phyloP scores from a whole-genome alignment of 1,139 yeast species.

The Scheffersomyces quercinus region DNA sequence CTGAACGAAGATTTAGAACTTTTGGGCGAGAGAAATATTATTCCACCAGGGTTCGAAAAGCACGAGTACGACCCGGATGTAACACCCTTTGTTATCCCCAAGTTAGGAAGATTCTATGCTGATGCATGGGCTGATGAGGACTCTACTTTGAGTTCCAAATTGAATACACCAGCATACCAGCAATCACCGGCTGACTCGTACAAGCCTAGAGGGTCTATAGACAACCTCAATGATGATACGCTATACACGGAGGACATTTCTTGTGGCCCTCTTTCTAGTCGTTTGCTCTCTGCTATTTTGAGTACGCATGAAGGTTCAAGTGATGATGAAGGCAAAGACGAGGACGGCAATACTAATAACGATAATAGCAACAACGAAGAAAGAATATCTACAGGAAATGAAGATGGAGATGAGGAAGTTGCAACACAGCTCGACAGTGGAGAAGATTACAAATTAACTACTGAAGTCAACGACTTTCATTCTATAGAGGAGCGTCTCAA shows the following conservation, averaged over 20 bases:
- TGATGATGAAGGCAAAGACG: conserved; percentile 24
- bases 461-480: conserved; percentile 60
- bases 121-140: conserved; percentile 90
- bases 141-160: conserved; percentile 40
- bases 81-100: conserved; percentile 76
- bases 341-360: conserved; percentile 14
- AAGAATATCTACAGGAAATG: conserved; percentile 3
- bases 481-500: conserved; percentile 85
- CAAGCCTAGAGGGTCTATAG: conserved; percentile 64
- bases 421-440: conserved; percentile 40
- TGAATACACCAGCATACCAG: conserved; percentile 39
- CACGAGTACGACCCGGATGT: conserved; percentile 61
- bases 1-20: conserved; percentile 80
- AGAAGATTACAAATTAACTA: conserved; percentile 35
- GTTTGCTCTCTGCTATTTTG: conserved; percentile 79
- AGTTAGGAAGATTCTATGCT: conserved; percentile 77
- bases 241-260: conserved; percentile 75
- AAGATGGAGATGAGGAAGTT: conserved; percentile 21
- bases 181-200: conserved; percentile 46
- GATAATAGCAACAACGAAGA: conserved; percentile 10
- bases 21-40: conserved; percentile 58
- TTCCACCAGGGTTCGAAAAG: conserved; percentile 53
- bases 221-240: conserved; percentile 58
- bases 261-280: conserved; percentile 89
- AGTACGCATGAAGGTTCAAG: conserved; percentile 49